These are phyloP conservation scores for Alternaria incomplexa DNA, from an alignment of 2,329 filamentous ascomycete genomes.

Conservation along the genomic window DNA sequence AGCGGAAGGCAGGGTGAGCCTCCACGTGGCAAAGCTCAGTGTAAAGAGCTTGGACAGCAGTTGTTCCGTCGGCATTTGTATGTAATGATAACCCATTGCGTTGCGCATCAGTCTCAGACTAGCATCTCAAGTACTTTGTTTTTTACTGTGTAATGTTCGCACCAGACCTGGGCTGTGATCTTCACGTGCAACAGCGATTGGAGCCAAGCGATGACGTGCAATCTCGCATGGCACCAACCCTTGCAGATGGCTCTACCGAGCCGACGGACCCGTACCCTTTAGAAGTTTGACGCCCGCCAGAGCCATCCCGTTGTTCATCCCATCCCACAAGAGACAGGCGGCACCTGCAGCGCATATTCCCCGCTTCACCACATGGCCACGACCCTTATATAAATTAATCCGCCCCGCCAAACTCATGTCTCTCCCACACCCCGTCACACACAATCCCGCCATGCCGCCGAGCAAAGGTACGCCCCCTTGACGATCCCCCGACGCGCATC, in stretches of 20 bases:
- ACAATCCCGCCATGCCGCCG: conserved; percentile 42
- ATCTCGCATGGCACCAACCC: conserved; percentile 5
- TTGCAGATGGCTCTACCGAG: conserved; percentile 13
- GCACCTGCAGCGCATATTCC: conserved; percentile 18
- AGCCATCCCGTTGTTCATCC: conserved; percentile 14
- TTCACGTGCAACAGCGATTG: conserved; percentile 20
- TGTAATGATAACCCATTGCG: background rate
- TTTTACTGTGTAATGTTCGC: background rate
- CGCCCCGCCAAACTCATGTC: conserved; percentile 41
- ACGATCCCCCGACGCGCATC: conserved; percentile 15
- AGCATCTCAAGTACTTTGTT: background rate
- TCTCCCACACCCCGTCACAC: conserved; percentile 45
- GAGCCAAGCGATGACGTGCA: conserved; percentile 17
- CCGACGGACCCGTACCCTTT: conserved; percentile 24
- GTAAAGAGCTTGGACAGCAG: background rate
- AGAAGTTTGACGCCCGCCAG: conserved; percentile 17
- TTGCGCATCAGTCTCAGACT: background rate
- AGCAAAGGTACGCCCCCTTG: conserved; percentile 39
- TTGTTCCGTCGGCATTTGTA: background rate
- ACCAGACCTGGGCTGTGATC: background rate
- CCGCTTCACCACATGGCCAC: conserved; percentile 23
- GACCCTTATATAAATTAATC: conserved; percentile 32
- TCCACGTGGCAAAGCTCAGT: background rate
- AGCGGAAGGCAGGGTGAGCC: background rate
- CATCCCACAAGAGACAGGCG: conserved; percentile 20